Evolutionary conservation across 768 basidiomycete species (phyloP).

Genomic region (Trametes meyenii): DNA sequence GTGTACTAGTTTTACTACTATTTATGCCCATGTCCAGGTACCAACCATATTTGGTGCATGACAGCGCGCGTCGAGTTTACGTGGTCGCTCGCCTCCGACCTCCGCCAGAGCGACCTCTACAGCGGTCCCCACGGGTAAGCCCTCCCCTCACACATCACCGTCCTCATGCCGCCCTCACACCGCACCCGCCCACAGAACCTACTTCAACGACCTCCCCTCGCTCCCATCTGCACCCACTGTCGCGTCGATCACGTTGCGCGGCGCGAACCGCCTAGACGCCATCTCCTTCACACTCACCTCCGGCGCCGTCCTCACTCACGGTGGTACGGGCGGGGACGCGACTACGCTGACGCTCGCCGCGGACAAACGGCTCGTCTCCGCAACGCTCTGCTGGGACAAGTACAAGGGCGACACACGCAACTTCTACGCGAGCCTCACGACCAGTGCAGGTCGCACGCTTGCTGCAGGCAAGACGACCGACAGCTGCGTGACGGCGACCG

Average conservation of each 20-base stretch:
- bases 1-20: no score
- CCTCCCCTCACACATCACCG: background rate
- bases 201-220: slow-evolving; percentile 10
- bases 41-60: no score
- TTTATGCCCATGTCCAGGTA: no score
- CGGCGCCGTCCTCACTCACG: slow-evolving; percentile 1
- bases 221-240: slow-evolving; percentile 1
- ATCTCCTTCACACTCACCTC: slow-evolving; percentile 4
- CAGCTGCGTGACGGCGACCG: slow-evolving; percentile 1
- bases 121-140: slow-evolving; percentile 9
- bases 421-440: slow-evolving; percentile 4
- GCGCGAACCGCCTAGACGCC: slow-evolving; percentile 8
- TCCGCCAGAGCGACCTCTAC: slow-evolving; percentile 11
- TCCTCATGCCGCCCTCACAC: background rate
- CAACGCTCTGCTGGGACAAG: slow-evolving; percentile 9
- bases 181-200: background rate
- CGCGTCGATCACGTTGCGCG: slow-evolving; percentile 2
- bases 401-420: slow-evolving; percentile 8
- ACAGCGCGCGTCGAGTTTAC: slow-evolving; percentile 5
- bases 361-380: background rate
- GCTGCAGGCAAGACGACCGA: slow-evolving; percentile 1
- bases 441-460: background rate
- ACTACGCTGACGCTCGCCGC: background rate
- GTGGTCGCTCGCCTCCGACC: background rate
- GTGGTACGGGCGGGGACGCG: slow-evolving; percentile 5